These are phyloP conservation scores for Posidonia oceanica DNA, from an alignment of 116 monocot genomes.

Conservation along the genomic window DNA sequence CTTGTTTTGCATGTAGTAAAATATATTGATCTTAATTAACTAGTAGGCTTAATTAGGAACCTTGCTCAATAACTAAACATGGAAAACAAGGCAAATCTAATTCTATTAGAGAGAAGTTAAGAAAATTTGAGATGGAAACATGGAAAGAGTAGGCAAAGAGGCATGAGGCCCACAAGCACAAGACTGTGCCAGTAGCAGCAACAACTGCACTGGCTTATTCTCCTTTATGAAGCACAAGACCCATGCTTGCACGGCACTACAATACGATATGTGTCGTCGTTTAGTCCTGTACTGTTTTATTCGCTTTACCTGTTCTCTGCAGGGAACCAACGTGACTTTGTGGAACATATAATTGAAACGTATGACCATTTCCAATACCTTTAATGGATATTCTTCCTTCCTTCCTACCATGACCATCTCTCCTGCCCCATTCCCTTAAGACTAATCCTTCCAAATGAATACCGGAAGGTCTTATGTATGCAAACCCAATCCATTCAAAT, in stretches of 20 bases:
- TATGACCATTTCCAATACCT: slow-evolving; percentile 1
- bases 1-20: no score
- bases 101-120: no score
- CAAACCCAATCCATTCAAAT: no score
- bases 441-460: slow-evolving; percentile 4
- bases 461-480: neutral
- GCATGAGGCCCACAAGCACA: no score
- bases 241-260: neutral
- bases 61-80: no score
- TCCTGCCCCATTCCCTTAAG: slow-evolving; percentile 1
- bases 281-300: neutral
- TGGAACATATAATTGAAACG: slow-evolving; percentile 4
- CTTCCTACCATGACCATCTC: neutral
- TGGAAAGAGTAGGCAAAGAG: no score
- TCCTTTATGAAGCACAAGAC: neutral
- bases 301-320: neutral
- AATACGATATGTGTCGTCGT: neutral
- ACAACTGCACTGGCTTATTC: no score
- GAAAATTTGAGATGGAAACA: no score
- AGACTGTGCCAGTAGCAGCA: no score
- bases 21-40: neutral
- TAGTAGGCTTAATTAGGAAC: no score
- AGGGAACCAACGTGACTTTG: neutral
- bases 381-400: neutral
- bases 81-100: no score